A percentile compares a stretch with the other conserved stretches of the same genome.
Evolutionary conservation across 192 early-diverging fungal genomes (phyloP).

Genomic region (Rhizophagus sp.): DNA sequence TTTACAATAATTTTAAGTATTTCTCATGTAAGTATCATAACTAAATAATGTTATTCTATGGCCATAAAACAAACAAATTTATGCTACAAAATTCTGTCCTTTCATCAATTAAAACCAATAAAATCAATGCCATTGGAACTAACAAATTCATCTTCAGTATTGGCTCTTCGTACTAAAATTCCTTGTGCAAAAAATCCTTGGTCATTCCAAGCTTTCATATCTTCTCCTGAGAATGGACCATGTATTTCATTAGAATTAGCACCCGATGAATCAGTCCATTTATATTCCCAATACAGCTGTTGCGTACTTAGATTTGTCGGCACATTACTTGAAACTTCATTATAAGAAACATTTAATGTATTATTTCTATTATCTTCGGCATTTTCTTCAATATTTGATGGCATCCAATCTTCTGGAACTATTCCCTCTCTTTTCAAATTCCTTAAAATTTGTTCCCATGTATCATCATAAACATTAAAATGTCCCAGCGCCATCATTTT

Average conservation of each 20-base stretch:
- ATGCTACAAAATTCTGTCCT: too few relatives aligned
- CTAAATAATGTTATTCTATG: too few relatives aligned
- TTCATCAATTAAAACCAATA: not conserved
- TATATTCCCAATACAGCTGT: slow-evolving; percentile 41
- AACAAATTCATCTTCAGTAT: slow-evolving; percentile 9
- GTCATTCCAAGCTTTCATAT: slow-evolving; percentile 46
- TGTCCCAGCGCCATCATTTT: slow-evolving; percentile 70
- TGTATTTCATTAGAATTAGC: slow-evolving; percentile 36
- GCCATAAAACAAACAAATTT: too few relatives aligned
- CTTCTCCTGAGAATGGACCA: slow-evolving; percentile 43
- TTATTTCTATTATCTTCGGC: not conserved
- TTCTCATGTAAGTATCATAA: too few relatives aligned
- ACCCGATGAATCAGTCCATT: slow-evolving; percentile 37
- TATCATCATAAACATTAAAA: slow-evolving; percentile 67
- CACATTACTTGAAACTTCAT: not conserved
- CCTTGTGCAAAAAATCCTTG: slow-evolving; percentile 49
- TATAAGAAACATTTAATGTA: too few relatives aligned
- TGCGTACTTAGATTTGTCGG: slow-evolving; percentile 15
- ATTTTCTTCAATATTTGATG: slow-evolving; percentile 9
- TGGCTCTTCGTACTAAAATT: slow-evolving; percentile 38
- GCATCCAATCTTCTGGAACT: slow-evolving; percentile 61
- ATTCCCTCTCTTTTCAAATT: slow-evolving; percentile 57
- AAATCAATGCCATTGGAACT: not conserved
- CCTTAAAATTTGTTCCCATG: slow-evolving; percentile 68
- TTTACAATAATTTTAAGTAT: too few relatives aligned